Conservation (phyloP, 2,329 filamentous ascomycete genomes). For the Claviceps pusilla region DNA sequence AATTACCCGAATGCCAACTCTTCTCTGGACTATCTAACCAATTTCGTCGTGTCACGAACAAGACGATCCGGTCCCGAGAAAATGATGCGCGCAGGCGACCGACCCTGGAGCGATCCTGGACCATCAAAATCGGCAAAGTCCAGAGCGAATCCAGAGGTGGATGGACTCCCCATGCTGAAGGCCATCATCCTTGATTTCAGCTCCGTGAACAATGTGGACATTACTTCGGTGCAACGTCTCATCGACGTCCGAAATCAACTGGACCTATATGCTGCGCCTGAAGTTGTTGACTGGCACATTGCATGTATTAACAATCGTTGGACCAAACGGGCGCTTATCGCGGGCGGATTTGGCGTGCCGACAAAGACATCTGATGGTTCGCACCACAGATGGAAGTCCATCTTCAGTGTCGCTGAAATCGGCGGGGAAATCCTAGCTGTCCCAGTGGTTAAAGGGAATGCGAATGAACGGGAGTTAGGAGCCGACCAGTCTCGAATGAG, state of each 20-base stretch:
- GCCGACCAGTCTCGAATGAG: constrained; percentile 3
- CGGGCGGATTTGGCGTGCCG: constrained; percentile 80
- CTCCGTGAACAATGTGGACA: constrained; percentile 83
- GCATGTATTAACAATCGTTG: constrained; percentile 80
- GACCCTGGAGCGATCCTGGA: constrained; percentile 91
- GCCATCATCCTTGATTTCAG: constrained; percentile 92
- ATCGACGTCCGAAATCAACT: constrained; percentile 93
- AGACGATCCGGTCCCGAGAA: constrained; percentile 58
- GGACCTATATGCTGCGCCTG: constrained; percentile 66
- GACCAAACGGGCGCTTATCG: constrained; percentile 79
- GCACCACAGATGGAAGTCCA: constrained; percentile 72
- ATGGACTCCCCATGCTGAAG: constrained; percentile 53
- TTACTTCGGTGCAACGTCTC: constrained; percentile 80
- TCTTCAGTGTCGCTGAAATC: constrained; percentile 84
- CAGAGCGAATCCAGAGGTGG: constrained; percentile 12
- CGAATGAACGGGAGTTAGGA: constrained; percentile 30
- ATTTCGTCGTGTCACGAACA: constrained; percentile 54
- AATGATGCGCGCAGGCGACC: constrained; percentile 54
- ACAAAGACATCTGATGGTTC: constrained; percentile 30
- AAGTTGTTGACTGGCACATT: constrained; percentile 86
- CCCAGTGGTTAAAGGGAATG: constrained; percentile 47
- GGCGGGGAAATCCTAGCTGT: constrained; percentile 57
- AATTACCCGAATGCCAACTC: constrained; percentile 90
- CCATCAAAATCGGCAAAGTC: constrained; percentile 35
- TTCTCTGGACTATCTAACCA: constrained; percentile 65